Base-by-base conservation (phyloP, 441 rosid species). In the Gossypium lobatum region DNA sequence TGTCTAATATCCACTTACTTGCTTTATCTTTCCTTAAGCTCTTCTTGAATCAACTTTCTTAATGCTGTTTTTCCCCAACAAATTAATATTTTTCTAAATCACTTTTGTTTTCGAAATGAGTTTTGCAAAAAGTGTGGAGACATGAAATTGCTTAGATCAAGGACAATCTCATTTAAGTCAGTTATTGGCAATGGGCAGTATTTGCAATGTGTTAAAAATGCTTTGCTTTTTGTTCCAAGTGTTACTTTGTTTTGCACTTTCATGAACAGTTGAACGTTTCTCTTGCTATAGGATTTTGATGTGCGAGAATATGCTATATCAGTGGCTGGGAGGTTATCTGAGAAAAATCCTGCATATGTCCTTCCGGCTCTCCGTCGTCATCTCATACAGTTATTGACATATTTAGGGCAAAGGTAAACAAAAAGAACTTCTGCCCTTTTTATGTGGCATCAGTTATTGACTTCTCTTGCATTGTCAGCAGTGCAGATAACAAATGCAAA, bases 291-390 rank as follows among this genome's bases (percentile, higher is more conserved):
- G 99, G 98, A 94, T 86, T 94, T 89, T 81, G 98, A 86, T 80
- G 98, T 94, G 78, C 89, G 97, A 80, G 98, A 91, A 77, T 94
- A 87, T 84, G 97, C 95, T 71, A 96, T 96, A 85, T 96, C 99
- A 26, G 88, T 96, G 74, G 95, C 96, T 77, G 99, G 99, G 82
- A 85, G 98, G 79, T 84, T 96, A 84, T 94, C 98, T n/a, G 98
- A 94, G 82, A 96, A 91, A 83, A 96, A 96, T 82, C 99, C 99
- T 61, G 98, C 99, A 64, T 96, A 96, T 80, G 98, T 96, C 77
- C 97, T 94, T 83, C 99, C 99, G 23, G 99, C 99, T 69, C 96
- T 96, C 79, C 99, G 98, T 76, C 98, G 98, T 72, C 98, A 94
- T 88, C 92, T 96, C 71, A 96, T 94, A 85, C 99, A 92, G 80